Evolutionary conservation across 192 early-diverging fungal species (phyloP).

Genomic region (Globomyces pollinis-pini): DNA sequence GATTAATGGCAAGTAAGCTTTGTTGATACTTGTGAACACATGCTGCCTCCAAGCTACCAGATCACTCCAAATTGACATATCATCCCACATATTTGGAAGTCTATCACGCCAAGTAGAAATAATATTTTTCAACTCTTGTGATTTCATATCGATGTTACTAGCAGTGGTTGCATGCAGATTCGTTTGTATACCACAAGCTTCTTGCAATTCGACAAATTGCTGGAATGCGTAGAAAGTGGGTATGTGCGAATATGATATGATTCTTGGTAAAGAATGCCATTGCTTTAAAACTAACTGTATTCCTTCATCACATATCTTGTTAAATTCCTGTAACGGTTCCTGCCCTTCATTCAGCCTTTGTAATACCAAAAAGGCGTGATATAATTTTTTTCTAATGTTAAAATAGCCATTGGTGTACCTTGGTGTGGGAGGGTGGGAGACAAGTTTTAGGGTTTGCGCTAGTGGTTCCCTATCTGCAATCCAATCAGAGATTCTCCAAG

Average conservation of each 20-base stretch:
- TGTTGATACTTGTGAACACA: slow-evolving; percentile 93
- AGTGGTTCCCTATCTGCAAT: slow-evolving; percentile 66
- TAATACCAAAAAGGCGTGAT: slow-evolving; percentile 78
- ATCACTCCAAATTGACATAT: slow-evolving; percentile 97
- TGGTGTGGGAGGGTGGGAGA: slow-evolving; percentile 55
- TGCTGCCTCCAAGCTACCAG: slow-evolving; percentile 97
- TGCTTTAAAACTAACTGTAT: slow-evolving; percentile 74
- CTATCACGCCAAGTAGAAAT: slow-evolving; percentile 95
- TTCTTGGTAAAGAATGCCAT: slow-evolving; percentile 73
- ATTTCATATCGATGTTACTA: slow-evolving; percentile 76
- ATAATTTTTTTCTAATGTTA: slow-evolving; percentile 78
- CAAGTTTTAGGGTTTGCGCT: slow-evolving; percentile 55
- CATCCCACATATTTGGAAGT: slow-evolving; percentile 92
- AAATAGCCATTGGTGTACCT: no score
- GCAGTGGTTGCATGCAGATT: slow-evolving; percentile 73
- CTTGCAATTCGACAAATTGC: slow-evolving; percentile 89
- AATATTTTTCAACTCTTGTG: slow-evolving; percentile 80
- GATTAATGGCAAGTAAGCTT: slow-evolving; percentile 83
- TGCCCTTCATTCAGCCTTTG: slow-evolving; percentile 54
- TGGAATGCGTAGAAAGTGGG: slow-evolving; percentile 89
- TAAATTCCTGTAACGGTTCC: slow-evolving; percentile 50
- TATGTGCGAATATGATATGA: slow-evolving; percentile 81
- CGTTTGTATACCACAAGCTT: slow-evolving; percentile 81
- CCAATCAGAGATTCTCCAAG: slow-evolving; percentile 96
- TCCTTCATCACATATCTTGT: slow-evolving; percentile 77